Conservation (phyloP, 352 stramenopile genomes). For the Phytopythium litorale region DNA sequence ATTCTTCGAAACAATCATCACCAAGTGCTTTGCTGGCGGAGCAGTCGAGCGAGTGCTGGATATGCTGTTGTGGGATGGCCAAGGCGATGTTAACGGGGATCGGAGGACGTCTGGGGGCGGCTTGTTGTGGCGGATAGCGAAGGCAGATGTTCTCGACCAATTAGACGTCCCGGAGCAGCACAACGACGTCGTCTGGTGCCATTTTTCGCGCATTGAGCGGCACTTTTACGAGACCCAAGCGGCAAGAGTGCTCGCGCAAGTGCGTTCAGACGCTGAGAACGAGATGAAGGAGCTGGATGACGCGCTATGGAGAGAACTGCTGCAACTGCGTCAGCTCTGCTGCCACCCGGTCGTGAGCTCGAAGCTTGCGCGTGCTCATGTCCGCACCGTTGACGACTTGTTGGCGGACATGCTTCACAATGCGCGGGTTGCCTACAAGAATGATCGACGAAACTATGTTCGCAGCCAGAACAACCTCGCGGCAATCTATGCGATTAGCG, state of each 20-base stretch:
- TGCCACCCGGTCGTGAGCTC: constrained; percentile 63
- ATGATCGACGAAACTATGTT: background rate
- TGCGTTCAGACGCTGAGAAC: background rate
- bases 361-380: constrained; percentile 26
- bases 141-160: constrained; percentile 52
- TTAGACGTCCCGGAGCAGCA: constrained; percentile 26
- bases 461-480: background rate
- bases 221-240: constrained; percentile 55
- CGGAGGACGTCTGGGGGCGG: constrained; percentile 15
- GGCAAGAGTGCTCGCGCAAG: background rate
- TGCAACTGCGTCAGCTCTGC: constrained; percentile 87
- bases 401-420: constrained; percentile 18
- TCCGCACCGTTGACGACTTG: constrained; percentile 32
- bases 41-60: constrained; percentile 40
- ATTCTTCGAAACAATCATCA: background rate
- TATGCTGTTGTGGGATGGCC: constrained; percentile 39
- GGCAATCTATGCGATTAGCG: background rate
- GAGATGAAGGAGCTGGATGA: constrained; percentile 26
- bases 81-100: background rate
- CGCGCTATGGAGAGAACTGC: constrained; percentile 56
- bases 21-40: constrained; percentile 10
- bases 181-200: constrained; percentile 52
- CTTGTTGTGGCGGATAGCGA: constrained; percentile 72
- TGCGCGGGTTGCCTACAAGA: background rate
- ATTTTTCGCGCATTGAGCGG: constrained; percentile 66